phyloP scores from a whole-genome alignment of 2,329 filamentous ascomycete genomes.

The Herpotrichia juniperi region DNA sequence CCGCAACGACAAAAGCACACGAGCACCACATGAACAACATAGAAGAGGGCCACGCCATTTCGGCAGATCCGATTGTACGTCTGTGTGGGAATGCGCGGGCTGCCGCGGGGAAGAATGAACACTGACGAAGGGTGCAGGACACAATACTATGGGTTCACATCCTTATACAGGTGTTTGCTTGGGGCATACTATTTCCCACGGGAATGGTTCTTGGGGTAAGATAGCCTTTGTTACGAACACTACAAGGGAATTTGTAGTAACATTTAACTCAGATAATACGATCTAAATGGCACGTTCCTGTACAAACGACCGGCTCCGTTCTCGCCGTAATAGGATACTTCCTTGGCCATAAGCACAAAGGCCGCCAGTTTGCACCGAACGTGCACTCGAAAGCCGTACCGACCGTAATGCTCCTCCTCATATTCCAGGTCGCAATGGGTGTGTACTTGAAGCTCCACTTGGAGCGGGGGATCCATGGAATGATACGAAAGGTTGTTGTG shows the following conservation, averaged over 20 bases:
- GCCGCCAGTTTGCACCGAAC: slow-evolving; percentile 82
- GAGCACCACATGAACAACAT: slow-evolving; percentile 50
- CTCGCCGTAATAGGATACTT: slow-evolving; percentile 86
- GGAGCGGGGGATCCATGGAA: slow-evolving; percentile 80
- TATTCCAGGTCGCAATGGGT: slow-evolving; percentile 78
- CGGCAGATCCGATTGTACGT: slow-evolving; percentile 42
- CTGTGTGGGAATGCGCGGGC: background rate
- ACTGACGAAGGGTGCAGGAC: slow-evolving; percentile 59
- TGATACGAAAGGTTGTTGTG: slow-evolving; percentile 75
- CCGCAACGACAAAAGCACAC: slow-evolving; percentile 50
- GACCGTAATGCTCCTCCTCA: slow-evolving; percentile 78
- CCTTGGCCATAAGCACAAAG: slow-evolving; percentile 88
- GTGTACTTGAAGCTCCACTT: slow-evolving; percentile 89
- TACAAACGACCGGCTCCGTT: slow-evolving; percentile 75
- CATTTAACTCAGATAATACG: slow-evolving; percentile 71
- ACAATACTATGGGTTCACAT: slow-evolving; percentile 93
- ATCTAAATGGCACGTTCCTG: slow-evolving; percentile 91
- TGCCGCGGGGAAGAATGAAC: background rate
- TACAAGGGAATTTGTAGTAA: background rate
- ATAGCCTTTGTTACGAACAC: slow-evolving; percentile 19
- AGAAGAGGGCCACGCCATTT: slow-evolving; percentile 45
- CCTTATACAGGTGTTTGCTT: slow-evolving; percentile 81
- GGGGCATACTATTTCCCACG: slow-evolving; percentile 89
- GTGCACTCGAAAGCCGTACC: slow-evolving; percentile 83
- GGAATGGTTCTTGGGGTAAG: slow-evolving; percentile 94